phyloP scores from a whole-genome alignment of 305 asterid species.

The Solanum chacoense region DNA sequence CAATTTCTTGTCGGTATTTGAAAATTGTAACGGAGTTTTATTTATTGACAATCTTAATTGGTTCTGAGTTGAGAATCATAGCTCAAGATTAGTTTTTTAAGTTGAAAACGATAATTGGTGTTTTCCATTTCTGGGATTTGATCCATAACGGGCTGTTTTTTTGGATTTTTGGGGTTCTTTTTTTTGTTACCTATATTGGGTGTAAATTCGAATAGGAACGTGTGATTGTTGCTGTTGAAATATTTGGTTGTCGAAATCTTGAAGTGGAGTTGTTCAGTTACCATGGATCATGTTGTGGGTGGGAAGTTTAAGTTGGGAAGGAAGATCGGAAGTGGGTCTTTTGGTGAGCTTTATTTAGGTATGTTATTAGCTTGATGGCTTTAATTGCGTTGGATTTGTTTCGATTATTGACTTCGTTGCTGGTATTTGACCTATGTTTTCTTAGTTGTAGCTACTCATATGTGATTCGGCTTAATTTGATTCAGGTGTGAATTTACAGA shows the following conservation, averaged over 20 bases:
- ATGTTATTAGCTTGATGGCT: neutral
- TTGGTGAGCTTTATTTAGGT: slow-evolving; percentile 94
- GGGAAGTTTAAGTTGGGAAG: slow-evolving; percentile 95
- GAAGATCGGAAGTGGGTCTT: slow-evolving; percentile 94
- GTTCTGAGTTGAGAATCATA: slow-evolving; percentile 20
- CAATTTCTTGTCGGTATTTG: neutral
- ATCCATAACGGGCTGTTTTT: neutral
- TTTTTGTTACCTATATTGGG: neutral
- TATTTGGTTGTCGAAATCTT: slow-evolving; percentile 7
- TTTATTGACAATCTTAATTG: slow-evolving; percentile 4
- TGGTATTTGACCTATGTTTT: neutral
- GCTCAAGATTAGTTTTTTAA: slow-evolving; percentile 9
- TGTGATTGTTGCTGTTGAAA: neutral
- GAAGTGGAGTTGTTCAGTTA: slow-evolving; percentile 17
- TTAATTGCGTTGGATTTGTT: neutral
- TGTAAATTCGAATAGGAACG: neutral
- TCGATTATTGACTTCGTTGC: neutral
- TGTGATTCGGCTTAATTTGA: slow-evolving; percentile 9
- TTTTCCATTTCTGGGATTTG: slow-evolving; percentile 6
- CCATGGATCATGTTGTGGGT: slow-evolving; percentile 85
- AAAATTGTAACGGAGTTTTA: slow-evolving; percentile 15
- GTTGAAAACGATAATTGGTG: slow-evolving; percentile 1
- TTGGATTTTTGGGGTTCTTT: neutral
- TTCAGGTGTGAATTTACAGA: slow-evolving; percentile 81
- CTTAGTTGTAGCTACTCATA: neutral